Percentiles rank a stretch among this genome's conserved stretches.
Conservation (phyloP, 1,139 yeast species). For the Komagataea norvegica region DNA sequence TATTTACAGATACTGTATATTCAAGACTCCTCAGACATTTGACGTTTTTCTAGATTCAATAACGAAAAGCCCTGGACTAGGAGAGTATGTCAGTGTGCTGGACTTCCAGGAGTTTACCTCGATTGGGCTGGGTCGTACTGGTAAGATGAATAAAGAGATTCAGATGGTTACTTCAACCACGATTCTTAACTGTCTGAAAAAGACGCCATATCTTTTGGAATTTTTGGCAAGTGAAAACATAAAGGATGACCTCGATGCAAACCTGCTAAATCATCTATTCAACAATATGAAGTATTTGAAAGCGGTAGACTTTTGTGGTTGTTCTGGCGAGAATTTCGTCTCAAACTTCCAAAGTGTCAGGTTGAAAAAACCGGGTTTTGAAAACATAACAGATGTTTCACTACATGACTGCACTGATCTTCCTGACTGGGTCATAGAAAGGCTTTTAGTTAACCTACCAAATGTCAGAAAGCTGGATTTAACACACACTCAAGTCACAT, state of each 20-base stretch:
- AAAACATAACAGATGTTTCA: slow-evolving; percentile 49
- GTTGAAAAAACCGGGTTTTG: slow-evolving; percentile 30
- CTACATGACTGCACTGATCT: slow-evolving; percentile 88
- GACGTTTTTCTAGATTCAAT: slow-evolving; percentile 64
- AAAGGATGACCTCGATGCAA: slow-evolving; percentile 72
- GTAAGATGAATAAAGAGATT: slow-evolving; percentile 84
- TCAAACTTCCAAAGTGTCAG: slow-evolving; percentile 49
- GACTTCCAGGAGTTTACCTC: slow-evolving; percentile 90
- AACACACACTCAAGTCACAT: slow-evolving; percentile 66
- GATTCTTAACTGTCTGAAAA: slow-evolving; percentile 52
- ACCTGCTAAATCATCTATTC: slow-evolving; percentile 55
- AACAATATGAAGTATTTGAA: slow-evolving; percentile 56
- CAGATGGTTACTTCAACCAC: slow-evolving; percentile 84
- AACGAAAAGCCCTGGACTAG: slow-evolving; percentile 44
- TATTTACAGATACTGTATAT: slow-evolving; percentile 36
- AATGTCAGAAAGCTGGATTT: slow-evolving; percentile 68
- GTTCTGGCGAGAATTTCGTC: slow-evolving; percentile 61
- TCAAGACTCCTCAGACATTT: slow-evolving; percentile 79
- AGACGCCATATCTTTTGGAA: slow-evolving; percentile 66
- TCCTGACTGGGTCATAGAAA: slow-evolving; percentile 49
- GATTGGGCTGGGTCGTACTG: slow-evolving; percentile 85
- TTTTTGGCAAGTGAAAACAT: slow-evolving; percentile 83
- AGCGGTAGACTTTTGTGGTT: slow-evolving; percentile 86
- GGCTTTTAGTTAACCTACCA: slow-evolving; percentile 53
- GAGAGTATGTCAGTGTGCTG: slow-evolving; percentile 67